Percentiles rank a stretch among this genome's conserved stretches.
Evolutionary conservation across 176 grass and related monocot species (phyloP).

Genomic region (Juncus effusus): DNA sequence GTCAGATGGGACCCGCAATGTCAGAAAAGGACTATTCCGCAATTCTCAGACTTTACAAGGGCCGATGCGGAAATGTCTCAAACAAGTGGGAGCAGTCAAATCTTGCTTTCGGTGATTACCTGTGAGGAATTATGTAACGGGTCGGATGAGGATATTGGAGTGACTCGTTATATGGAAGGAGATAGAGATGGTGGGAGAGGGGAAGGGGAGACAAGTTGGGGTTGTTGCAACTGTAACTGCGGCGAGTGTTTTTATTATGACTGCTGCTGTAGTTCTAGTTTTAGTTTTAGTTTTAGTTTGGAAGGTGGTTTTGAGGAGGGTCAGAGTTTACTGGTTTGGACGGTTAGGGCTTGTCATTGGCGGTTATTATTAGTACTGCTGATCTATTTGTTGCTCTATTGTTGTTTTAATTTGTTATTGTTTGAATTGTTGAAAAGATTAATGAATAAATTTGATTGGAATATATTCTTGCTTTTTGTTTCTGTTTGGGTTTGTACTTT

Average conservation of each 20-base stretch:
- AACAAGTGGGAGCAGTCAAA: constrained; percentile 5
- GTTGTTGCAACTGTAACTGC: constrained; percentile 24
- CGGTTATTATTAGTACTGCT: background rate
- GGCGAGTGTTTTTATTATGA: constrained; percentile 10
- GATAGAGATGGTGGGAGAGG: background rate
- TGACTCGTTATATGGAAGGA: too few species aligned
- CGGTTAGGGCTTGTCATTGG: background rate
- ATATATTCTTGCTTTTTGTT: background rate
- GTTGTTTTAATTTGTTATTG: constrained; percentile 18
- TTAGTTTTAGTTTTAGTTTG: constrained; percentile 1
- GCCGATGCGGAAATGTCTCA: background rate
- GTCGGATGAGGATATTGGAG: too few species aligned
- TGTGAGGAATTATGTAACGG: too few species aligned
- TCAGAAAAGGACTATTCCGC: background rate
- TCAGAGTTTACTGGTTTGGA: constrained; percentile 10
- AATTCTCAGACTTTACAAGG: constrained; percentile 8
- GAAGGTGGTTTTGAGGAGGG: background rate
- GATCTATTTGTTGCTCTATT: background rate
- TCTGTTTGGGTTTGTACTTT: background rate
- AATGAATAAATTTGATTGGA: constrained; percentile 17
- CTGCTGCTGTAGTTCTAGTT: constrained; percentile 3
- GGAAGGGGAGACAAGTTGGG: background rate
- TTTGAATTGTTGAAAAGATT: background rate
- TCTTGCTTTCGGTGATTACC: too few species aligned
- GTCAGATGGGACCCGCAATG: constrained; percentile 21